These are phyloP conservation scores for Liriodendron chinense DNA, from an alignment of 164 flowering plant genomes.

Conservation along the genomic window DNA sequence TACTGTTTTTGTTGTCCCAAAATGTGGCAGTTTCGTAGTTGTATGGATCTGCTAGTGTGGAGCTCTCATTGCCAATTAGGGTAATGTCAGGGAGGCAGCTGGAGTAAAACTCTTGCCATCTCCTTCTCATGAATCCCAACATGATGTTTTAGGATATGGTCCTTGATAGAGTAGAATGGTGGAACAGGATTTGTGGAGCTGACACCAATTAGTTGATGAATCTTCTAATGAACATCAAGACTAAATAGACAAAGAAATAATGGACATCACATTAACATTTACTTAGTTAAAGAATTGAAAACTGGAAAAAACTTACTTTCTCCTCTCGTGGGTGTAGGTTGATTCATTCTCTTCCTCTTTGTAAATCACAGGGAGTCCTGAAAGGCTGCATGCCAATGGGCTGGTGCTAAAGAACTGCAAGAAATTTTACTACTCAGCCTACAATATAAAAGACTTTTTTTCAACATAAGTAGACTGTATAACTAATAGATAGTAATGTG, in stretches of 20 bases:
- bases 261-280: neutral
- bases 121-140: neutral
- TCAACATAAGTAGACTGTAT: neutral
- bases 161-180: neutral
- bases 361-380: conserved; percentile 55
- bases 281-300: neutral
- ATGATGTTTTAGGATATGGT: neutral
- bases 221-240: neutral
- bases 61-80: neutral
- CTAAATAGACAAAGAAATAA: neutral
- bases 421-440: neutral
- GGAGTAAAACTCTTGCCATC: neutral
- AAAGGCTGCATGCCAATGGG: conserved; percentile 62
- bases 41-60: neutral
- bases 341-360: conserved; percentile 40
- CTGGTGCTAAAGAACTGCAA: conserved; percentile 63
- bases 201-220: neutral
- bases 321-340: conserved; percentile 19
- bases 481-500: neutral
- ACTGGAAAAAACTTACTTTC: conserved; percentile 33
- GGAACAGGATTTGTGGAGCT: neutral
- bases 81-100: neutral
- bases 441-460: neutral
- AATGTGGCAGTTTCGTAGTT: neutral
- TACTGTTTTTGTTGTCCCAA: neutral